Evolutionary conservation across 176 grass and related monocot species (phyloP).

Genomic region (Saccharum officinarum): DNA sequence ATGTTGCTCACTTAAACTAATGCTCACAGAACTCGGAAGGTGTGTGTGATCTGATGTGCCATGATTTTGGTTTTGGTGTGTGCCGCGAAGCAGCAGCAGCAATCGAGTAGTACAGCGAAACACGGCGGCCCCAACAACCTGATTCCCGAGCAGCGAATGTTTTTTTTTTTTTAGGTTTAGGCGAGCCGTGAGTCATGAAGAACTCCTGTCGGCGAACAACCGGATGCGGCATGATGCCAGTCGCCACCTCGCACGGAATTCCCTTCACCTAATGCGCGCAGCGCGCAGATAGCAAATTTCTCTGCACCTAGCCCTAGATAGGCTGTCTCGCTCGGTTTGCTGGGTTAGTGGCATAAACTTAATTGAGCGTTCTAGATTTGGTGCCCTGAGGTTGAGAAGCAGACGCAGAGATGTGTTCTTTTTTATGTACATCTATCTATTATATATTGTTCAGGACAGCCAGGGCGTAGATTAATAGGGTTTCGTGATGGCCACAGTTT

Average conservation of each 20-base stretch:
- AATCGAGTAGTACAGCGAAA: background rate
- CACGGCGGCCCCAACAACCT: background rate
- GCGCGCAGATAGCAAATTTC: slow-evolving; percentile 16
- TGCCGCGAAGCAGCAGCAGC: background rate
- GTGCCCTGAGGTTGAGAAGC: slow-evolving; percentile 22
- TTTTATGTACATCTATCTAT: background rate
- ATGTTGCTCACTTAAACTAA: slow-evolving; percentile 35
- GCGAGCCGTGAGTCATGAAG: slow-evolving; percentile 41
- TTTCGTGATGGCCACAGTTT: slow-evolving; percentile 47
- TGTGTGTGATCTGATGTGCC: slow-evolving; percentile 47
- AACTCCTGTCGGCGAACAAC: slow-evolving; percentile 51
- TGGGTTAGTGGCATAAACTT: background rate
- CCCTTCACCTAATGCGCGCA: slow-evolving; percentile 49
- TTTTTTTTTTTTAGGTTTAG: slow-evolving; percentile 36
- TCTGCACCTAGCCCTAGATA: slow-evolving; percentile 32
- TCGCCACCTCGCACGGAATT: slow-evolving; percentile 50
- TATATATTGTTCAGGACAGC: slow-evolving; percentile 38
- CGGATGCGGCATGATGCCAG: slow-evolving; percentile 33
- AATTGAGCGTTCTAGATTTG: slow-evolving; percentile 26
- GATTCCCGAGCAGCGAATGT: slow-evolving; percentile 21
- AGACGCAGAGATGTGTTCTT: slow-evolving; percentile 19
- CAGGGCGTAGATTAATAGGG: slow-evolving; percentile 28
- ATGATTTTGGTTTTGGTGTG: slow-evolving; percentile 30
- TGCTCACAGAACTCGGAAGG: background rate
- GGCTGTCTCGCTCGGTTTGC: slow-evolving; percentile 2